Conservation (phyloP, 2,329 filamentous ascomycete species). For the Fusarium virguliforme region DNA sequence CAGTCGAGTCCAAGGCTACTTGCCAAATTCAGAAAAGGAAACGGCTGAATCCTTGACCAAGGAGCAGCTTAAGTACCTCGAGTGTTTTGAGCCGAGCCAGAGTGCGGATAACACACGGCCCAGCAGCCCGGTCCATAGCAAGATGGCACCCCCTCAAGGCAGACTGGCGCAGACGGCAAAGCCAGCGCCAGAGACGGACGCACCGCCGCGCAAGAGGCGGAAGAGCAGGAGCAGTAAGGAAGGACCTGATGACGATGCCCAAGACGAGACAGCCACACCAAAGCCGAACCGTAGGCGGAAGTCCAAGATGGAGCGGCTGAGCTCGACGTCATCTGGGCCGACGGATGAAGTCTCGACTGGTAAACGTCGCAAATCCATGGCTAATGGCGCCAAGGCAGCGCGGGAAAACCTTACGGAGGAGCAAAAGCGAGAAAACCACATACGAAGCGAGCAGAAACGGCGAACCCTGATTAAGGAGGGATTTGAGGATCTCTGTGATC, state of each 20-base stretch:
- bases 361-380: conserved; percentile 68
- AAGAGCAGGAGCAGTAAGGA: conserved; percentile 69
- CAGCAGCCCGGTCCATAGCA: conserved; percentile 66
- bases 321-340: conserved; percentile 53
- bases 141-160: conserved; percentile 32
- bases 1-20: conserved; percentile 70
- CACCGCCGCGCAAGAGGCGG: conserved; percentile 67
- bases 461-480: conserved; percentile 86
- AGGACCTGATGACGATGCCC: conserved; percentile 59
- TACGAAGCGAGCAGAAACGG: conserved; percentile 89
- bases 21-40: conserved; percentile 70
- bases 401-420: conserved; percentile 84
- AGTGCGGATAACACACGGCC: conserved; percentile 74
- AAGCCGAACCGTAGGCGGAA: conserved; percentile 64
- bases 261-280: conserved; percentile 55
- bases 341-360: conserved; percentile 57
- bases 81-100: conserved; percentile 70
- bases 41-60: conserved; percentile 71
- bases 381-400: conserved; percentile 61
- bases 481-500: conserved; percentile 83
- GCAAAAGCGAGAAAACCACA: conserved; percentile 89
- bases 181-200: conserved; percentile 58
- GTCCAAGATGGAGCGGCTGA: conserved; percentile 61
- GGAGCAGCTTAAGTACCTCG: conserved; percentile 70
- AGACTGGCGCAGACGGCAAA: conserved; percentile 48